phyloP scores from a whole-genome alignment of 768 basidiomycete species.

The Collybiopsis confluens region DNA sequence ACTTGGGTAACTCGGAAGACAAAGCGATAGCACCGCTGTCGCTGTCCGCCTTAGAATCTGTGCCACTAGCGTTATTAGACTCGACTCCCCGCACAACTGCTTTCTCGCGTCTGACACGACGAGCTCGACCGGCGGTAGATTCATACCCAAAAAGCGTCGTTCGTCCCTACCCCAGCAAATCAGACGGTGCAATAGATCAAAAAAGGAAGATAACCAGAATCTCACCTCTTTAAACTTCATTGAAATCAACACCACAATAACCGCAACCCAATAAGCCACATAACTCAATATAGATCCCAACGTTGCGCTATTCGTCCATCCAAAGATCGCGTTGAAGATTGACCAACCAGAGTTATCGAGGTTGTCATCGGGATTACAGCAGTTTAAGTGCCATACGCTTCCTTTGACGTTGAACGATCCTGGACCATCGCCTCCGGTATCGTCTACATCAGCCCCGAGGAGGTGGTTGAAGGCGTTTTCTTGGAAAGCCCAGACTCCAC shows the following conservation, averaged over 20 bases:
- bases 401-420: constrained; percentile 80
- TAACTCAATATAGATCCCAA: constrained; percentile 81
- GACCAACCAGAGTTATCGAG: constrained; percentile 59
- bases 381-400: constrained; percentile 85
- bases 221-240: constrained; percentile 62
- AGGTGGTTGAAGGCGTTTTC: constrained; percentile 58
- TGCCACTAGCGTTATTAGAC: no score
- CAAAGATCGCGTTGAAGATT: constrained; percentile 81
- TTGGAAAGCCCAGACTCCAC: constrained; percentile 70
- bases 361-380: constrained; percentile 65
- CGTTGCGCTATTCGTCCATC: constrained; percentile 85
- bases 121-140: constrained; percentile 41
- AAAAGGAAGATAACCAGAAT: not conserved
- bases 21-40: not conserved
- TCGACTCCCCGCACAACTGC: not conserved
- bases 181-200: not conserved
- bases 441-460: constrained; percentile 73
- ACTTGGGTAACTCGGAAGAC: not conserved
- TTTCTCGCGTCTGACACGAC: constrained; percentile 20
- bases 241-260: constrained; percentile 60
- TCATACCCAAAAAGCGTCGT: constrained; percentile 57
- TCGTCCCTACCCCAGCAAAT: constrained; percentile 43
- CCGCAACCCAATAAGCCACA: constrained; percentile 89
- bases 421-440: constrained; percentile 67
- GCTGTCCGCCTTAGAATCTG: not conserved